Percentiles rank a stretch among this genome's conserved stretches.
Evolutionary conservation across 2,329 filamentous ascomycete species (phyloP).

Genomic region (Aspergillus pseudoterreus): DNA sequence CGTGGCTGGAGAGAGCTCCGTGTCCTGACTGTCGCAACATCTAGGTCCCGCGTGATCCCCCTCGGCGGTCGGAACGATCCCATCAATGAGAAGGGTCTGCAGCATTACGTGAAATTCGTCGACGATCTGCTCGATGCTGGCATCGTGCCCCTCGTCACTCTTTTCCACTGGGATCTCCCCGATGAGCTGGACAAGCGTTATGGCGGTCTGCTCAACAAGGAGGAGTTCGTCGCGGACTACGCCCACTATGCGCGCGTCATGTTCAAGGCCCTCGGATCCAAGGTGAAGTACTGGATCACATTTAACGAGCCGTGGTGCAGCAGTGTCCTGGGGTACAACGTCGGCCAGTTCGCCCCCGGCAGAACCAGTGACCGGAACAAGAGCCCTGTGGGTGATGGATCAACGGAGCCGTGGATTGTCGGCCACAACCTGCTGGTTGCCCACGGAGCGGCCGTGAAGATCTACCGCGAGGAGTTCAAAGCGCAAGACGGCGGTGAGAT

Average conservation of each 20-base stretch:
- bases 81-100: conserved; percentile 71
- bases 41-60: conserved; percentile 70
- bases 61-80: conserved; percentile 79
- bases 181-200: conserved; percentile 75
- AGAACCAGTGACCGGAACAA: conserved; percentile 71
- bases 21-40: neutral
- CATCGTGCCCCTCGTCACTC: conserved; percentile 76
- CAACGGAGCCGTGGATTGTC: conserved; percentile 75
- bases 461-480: conserved; percentile 81
- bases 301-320: conserved; percentile 90
- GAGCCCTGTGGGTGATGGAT: conserved; percentile 68
- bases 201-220: conserved; percentile 73
- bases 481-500: conserved; percentile 68
- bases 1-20: no score
- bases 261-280: conserved; percentile 68
- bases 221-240: conserved; percentile 79
- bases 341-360: conserved; percentile 77
- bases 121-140: conserved; percentile 72
- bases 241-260: conserved; percentile 72
- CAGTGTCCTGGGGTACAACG: conserved; percentile 73
- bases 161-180: conserved; percentile 87
- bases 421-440: conserved; percentile 78
- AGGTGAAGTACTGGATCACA: conserved; percentile 84
- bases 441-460: conserved; percentile 75
- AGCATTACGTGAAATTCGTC: conserved; percentile 74